Evolutionary conservation across 2,329 filamentous ascomycete species (phyloP).

Genomic region (Fusarium fracticaudum): DNA sequence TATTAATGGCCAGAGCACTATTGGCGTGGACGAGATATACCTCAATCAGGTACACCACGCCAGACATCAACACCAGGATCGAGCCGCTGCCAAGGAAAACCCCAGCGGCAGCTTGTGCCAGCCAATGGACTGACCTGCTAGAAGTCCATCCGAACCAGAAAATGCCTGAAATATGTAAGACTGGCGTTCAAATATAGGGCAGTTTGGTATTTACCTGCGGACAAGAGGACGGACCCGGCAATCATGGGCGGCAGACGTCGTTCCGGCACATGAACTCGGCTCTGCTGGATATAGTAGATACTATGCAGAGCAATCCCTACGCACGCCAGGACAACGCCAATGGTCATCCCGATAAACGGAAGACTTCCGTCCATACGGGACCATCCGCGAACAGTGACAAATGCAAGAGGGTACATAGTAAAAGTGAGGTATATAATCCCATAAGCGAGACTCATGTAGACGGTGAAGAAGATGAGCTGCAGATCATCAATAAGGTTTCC

Average conservation of each 20-base stretch:
- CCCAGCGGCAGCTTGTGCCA: not conserved
- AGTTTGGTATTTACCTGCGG: not conserved
- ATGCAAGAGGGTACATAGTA: not conserved
- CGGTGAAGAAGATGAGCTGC: not conserved
- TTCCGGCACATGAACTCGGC: not conserved
- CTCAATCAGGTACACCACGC: not conserved
- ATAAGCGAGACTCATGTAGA: not conserved
- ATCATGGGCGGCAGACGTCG: not conserved
- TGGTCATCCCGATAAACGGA: not conserved
- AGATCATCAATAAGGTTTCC: not conserved
- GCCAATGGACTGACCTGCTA: not conserved
- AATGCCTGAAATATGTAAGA: not conserved
- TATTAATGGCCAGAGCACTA: not conserved
- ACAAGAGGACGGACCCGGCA: not conserved
- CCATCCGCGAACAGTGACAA: not conserved
- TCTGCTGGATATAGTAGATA: not conserved
- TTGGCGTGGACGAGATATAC: not conserved
- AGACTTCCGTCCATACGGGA: not conserved
- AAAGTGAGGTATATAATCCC: not conserved
- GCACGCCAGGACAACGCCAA: not conserved
- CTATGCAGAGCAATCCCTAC: not conserved
- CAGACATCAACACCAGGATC: not conserved
- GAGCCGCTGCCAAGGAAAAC: not conserved
- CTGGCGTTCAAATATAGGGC: fast-evolving
- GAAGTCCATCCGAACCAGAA: not conserved